Conservation (phyloP, 2,329 filamentous ascomycete species). For the Cercospora zeae-maydis region DNA sequence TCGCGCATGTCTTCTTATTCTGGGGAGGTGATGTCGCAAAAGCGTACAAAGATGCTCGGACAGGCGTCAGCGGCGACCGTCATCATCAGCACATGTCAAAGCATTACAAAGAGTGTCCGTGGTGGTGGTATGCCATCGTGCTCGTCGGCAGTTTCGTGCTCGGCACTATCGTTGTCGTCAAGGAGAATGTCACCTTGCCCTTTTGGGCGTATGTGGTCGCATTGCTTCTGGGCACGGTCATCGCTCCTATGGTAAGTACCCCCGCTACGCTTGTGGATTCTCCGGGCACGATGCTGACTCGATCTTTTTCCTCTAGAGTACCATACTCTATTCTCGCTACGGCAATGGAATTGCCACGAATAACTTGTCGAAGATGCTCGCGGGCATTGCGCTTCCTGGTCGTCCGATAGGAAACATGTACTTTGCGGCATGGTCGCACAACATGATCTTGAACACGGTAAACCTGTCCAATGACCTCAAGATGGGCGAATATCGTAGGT, state of each 20-base stretch:
- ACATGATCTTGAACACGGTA: slow-evolving; percentile 52
- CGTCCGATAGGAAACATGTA: slow-evolving; percentile 57
- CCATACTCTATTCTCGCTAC: slow-evolving; percentile 39
- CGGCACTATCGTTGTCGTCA: slow-evolving; percentile 30
- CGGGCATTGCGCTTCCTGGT: slow-evolving; percentile 50
- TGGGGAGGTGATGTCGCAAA: slow-evolving; percentile 53
- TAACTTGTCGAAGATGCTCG: slow-evolving; percentile 57
- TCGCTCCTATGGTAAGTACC: slow-evolving; percentile 47
- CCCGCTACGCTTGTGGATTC: background rate
- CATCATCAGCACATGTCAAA: slow-evolving; percentile 54
- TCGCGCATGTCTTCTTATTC: slow-evolving; percentile 53
- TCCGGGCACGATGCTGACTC: background rate
- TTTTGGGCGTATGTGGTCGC: slow-evolving; percentile 36
- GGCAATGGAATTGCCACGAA: slow-evolving; percentile 59
- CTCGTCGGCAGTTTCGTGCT: slow-evolving; percentile 34
- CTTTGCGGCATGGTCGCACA: slow-evolving; percentile 58
- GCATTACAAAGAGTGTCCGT: slow-evolving; percentile 50
- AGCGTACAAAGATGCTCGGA: slow-evolving; percentile 47
- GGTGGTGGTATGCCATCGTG: slow-evolving; percentile 37
- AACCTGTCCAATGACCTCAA: slow-evolving; percentile 54
- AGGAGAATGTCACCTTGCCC: slow-evolving; percentile 35
- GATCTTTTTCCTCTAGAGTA: slow-evolving; percentile 36
- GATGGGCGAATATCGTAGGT: slow-evolving; percentile 56
- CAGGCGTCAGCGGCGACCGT: slow-evolving; percentile 47
- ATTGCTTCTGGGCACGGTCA: slow-evolving; percentile 28